Conservation (phyloP, 805 yeast genomes). For the Lachancea sp. region DNA sequence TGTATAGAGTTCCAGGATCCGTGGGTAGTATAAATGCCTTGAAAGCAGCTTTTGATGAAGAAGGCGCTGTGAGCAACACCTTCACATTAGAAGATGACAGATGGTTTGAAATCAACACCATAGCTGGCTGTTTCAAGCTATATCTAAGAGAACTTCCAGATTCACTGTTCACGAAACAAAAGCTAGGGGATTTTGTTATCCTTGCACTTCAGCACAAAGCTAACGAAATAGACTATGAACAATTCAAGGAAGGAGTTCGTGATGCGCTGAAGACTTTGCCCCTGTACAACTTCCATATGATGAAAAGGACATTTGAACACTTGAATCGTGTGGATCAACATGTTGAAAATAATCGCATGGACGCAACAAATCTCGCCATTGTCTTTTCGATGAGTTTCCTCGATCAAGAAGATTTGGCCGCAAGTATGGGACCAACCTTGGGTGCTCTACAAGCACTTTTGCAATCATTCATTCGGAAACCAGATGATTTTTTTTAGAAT, state of each 20-base stretch:
- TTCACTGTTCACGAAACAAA: constrained; percentile 61
- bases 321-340: constrained; percentile 60
- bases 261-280: constrained; percentile 47
- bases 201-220: constrained; percentile 25
- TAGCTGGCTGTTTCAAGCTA: constrained; percentile 81
- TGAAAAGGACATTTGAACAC: constrained; percentile 64
- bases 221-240: constrained; percentile 20
- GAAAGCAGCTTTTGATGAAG: constrained; percentile 48
- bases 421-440: constrained; percentile 43
- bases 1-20: constrained; percentile 71
- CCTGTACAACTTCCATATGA: constrained; percentile 54
- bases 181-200: constrained; percentile 50
- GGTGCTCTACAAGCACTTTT: constrained; percentile 50
- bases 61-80: constrained; percentile 35
- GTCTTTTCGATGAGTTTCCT: constrained; percentile 69
- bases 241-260: constrained; percentile 24
- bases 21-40: constrained; percentile 50
- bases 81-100: constrained; percentile 46
- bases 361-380: constrained; percentile 81
- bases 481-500: constrained; percentile 30
- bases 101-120: constrained; percentile 76
- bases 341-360: constrained; percentile 74
- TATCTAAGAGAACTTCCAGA: constrained; percentile 84
- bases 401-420: constrained; percentile 37
- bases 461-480: constrained; percentile 41